Evolutionary conservation across 257 asterid genomes (phyloP), one percentile per base, ranked within the genome.

Genomic region (Solanum chiquidenum): DNA sequence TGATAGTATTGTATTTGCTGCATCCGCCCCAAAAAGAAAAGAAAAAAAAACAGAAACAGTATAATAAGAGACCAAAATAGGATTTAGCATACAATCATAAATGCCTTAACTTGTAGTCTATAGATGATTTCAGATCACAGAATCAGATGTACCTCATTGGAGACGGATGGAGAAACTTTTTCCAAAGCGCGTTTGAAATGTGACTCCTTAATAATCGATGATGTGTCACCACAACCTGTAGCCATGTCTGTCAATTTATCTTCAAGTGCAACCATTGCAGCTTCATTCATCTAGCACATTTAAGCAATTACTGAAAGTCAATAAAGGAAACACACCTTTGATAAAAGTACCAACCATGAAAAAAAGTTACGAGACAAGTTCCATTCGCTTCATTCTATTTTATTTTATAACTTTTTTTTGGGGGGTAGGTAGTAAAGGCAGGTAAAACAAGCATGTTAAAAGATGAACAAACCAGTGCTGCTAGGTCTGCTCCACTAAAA

Each of bases 401-500:
- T 46, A 46, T 46, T 46, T 52, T 52, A 16, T 16, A 16, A 23
- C 23, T 4, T 9, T 10, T 14, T 20, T 34, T 33, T 1, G 5
- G 2, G 18, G 27, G 0, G 13, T 21, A 20, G 55, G 31, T 9
- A 7, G 74, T 27, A 64, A 55, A 74, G 62, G 23, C 73, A 71
- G 16, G 82, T 34, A 35, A 29, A 88, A 33, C 46, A 73, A n/a
- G 35, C 4, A 5, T 84, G 87, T 44, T 49, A 80, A 52, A 72
- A 74, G 52, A 80, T 60, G 80, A 76, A 88, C 92, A 72, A 86
- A 95, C 98, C 96, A 95, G 92, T 37, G 94, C 90, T 75, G 93
- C 87, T 80, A 95, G 98, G 88, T 95, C 98, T 13, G 98, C 99
- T 79, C 98, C 98, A 80, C 98, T 96, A 33, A 96, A 89, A 86